Evolutionary conservation across 2,329 filamentous ascomycete species (phyloP).

Genomic region (Pleoardoris graminearum): DNA sequence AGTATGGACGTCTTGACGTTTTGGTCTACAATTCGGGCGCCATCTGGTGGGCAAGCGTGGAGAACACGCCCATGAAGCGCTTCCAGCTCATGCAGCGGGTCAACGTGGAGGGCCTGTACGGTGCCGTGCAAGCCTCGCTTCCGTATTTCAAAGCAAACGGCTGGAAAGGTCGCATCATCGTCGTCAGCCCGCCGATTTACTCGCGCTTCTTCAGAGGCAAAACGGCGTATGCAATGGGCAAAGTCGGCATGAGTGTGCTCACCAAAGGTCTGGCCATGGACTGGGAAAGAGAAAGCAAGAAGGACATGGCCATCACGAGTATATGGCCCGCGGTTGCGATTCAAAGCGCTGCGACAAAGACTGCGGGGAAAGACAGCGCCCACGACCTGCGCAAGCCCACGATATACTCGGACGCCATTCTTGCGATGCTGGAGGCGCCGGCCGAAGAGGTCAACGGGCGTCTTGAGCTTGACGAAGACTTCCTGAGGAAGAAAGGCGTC

Average conservation of each 20-base stretch:
- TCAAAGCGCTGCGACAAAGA: slow-evolving; percentile 72
- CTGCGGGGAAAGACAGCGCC: slow-evolving; percentile 51
- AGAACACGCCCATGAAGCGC: slow-evolving; percentile 72
- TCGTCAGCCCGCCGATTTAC: slow-evolving; percentile 84
- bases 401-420: slow-evolving; percentile 79
- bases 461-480: slow-evolving; percentile 79
- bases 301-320: slow-evolving; percentile 74
- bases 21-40: slow-evolving; percentile 83
- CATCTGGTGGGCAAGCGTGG: slow-evolving; percentile 80
- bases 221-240: slow-evolving; percentile 78
- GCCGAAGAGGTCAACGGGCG: slow-evolving; percentile 68
- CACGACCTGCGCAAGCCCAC: slow-evolving; percentile 66
- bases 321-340: slow-evolving; percentile 83
- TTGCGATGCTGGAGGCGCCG: slow-evolving; percentile 69
- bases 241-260: slow-evolving; percentile 80
- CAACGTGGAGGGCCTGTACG: slow-evolving; percentile 71
- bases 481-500: slow-evolving; percentile 67
- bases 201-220: slow-evolving; percentile 83
- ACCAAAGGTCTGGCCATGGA: slow-evolving; percentile 85
- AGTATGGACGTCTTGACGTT: slow-evolving; percentile 69
- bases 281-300: slow-evolving; percentile 66
- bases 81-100: slow-evolving; percentile 64
- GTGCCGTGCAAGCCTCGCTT: slow-evolving; percentile 67
- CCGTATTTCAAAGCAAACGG: slow-evolving; percentile 63
- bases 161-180: slow-evolving; percentile 68